Evolutionary conservation across 2,329 filamentous ascomycete species (phyloP).

Genomic region (Niveomyces coronatus): DNA sequence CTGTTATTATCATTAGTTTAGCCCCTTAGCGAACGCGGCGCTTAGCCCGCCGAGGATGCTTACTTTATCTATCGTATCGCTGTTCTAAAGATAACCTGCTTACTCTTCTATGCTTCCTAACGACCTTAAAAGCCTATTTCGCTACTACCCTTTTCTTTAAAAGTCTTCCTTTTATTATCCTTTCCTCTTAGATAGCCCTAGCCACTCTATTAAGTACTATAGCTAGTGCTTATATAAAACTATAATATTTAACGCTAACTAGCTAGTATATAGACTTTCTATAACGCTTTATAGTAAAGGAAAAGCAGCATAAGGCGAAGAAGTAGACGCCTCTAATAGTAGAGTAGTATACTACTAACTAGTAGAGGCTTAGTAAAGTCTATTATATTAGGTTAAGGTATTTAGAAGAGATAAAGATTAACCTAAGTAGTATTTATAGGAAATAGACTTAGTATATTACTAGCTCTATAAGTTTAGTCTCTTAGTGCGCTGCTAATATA

Average conservation of each 20-base stretch:
- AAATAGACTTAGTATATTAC: slow-evolving; percentile 16
- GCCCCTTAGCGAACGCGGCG: too few species aligned
- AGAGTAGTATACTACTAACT: slow-evolving; percentile 14
- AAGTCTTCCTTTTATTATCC: too few species aligned
- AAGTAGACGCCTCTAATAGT: slow-evolving; percentile 11
- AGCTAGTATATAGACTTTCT: slow-evolving; percentile 11
- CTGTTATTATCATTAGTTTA: too few species aligned
- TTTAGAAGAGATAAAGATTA: slow-evolving; percentile 15
- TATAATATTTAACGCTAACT: not conserved
- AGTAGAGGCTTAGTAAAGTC: slow-evolving; percentile 12
- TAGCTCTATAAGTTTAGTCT: not conserved
- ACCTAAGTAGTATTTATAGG: slow-evolving; percentile 14
- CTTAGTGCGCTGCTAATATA: slow-evolving; percentile 6
- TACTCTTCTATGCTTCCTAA: too few species aligned
- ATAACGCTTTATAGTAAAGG: slow-evolving; percentile 3
- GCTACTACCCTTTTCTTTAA: too few species aligned
- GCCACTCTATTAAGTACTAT: too few species aligned
- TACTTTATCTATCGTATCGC: too few species aligned
- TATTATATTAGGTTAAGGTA: slow-evolving; percentile 15
- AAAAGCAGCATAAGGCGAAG: slow-evolving; percentile 2
- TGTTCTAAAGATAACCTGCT: too few species aligned
- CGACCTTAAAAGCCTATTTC: too few species aligned
- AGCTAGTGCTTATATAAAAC: not conserved
- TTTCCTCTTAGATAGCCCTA: too few species aligned
- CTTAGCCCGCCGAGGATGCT: too few species aligned